Conservation (phyloP, 257 asterid genomes). For the Cynanchum wilfordii region DNA sequence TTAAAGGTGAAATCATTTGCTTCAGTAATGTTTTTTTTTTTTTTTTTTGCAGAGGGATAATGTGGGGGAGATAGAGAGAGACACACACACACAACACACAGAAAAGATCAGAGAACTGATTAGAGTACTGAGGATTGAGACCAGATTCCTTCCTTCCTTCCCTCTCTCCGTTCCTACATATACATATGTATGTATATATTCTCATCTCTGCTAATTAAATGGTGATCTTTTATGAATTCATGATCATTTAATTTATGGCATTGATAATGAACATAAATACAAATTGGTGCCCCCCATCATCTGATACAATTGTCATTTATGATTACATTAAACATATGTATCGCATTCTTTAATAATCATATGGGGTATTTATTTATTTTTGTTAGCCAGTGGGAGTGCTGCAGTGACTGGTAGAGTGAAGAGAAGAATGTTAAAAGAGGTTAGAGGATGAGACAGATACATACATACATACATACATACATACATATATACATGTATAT, state of each 20-base stretch:
- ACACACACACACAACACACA: no score
- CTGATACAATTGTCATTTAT: no score
- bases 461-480: neutral
- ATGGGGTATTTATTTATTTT: no score
- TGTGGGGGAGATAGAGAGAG: neutral
- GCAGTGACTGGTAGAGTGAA: no score
- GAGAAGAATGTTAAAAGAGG: neutral
- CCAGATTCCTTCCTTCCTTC: neutral
- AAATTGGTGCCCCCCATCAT: no score
- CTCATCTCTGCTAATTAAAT: neutral
- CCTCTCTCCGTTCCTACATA: no score
- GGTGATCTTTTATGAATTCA: neutral
- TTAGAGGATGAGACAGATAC: neutral
- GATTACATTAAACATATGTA: no score
- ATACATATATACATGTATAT: no score
- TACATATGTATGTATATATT: neutral
- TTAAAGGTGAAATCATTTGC: slow-evolving; percentile 14
- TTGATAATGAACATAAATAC: neutral
- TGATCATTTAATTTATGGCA: neutral
- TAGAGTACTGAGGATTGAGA: neutral
- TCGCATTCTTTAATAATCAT: no score
- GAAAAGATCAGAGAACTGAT: neutral
- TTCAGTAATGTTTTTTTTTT: slow-evolving; percentile 18
- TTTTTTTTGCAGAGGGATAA: slow-evolving; percentile 16
- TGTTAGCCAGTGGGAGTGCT: no score